Conservation (phyloP, 495 filamentous ascomycete species). For the Cercophora newfieldiana region DNA sequence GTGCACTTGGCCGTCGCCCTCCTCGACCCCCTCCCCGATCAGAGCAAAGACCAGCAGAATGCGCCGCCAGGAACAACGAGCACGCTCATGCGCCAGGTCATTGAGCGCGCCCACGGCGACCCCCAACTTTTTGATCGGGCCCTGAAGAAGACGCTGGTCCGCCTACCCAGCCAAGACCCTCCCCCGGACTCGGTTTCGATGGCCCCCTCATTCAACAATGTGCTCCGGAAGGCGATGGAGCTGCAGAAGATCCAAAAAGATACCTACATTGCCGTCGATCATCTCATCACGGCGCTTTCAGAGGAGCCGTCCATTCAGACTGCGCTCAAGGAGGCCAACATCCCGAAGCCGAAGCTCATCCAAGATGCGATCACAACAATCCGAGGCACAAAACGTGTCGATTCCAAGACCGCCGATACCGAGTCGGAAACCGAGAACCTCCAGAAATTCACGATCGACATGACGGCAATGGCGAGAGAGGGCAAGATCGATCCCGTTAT, state of each 20-base stretch:
- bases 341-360: constrained; percentile 87
- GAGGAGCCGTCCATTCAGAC: constrained; percentile 75
- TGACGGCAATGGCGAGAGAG: constrained; percentile 90
- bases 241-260: constrained; percentile 95
- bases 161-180: constrained; percentile 89
- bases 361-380: constrained; percentile 86
- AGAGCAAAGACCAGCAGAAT: constrained; percentile 72
- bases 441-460: constrained; percentile 96
- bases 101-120: constrained; percentile 92
- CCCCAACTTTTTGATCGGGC: constrained; percentile 82
- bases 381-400: constrained; percentile 85
- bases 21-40: constrained; percentile 78
- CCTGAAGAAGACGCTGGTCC: constrained; percentile 87
- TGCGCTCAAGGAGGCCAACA: constrained; percentile 79
- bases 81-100: constrained; percentile 87
- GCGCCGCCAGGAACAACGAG: constrained; percentile 59
- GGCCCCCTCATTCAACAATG: constrained; percentile 74
- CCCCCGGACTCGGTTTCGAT: constrained; percentile 84
- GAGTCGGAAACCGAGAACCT: constrained; percentile 90
- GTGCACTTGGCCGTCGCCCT: constrained; percentile 87
- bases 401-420: constrained; percentile 90
- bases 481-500: constrained; percentile 99
- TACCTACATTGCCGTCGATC: constrained; percentile 88
- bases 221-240: constrained; percentile 82
- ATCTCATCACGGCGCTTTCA: constrained; percentile 78